Evolutionary conservation across 768 basidiomycete genomes (phyloP).

Genomic region (Pisolithus orientalis): DNA sequence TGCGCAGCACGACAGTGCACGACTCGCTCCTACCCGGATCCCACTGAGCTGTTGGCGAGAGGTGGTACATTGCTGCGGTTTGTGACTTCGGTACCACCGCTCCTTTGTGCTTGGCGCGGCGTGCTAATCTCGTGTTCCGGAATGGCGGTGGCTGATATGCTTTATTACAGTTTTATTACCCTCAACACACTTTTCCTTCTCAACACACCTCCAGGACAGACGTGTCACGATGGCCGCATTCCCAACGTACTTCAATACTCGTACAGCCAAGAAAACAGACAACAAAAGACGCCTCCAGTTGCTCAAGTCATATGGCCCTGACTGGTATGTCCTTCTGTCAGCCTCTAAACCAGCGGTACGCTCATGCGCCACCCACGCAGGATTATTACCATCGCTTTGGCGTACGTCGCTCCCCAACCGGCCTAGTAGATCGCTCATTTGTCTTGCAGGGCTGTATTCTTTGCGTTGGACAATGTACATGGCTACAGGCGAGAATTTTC

Average conservation of each 20-base stretch:
- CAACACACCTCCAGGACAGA: neutral
- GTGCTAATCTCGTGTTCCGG: too few species aligned
- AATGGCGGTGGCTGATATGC: too few species aligned
- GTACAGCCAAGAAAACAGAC: slow-evolving; percentile 14
- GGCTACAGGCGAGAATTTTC: slow-evolving; percentile 80
- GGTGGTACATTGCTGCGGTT: slow-evolving; percentile 9
- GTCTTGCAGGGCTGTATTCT: slow-evolving; percentile 48
- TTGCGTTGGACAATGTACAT: slow-evolving; percentile 54
- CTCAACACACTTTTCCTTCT: neutral
- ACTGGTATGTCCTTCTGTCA: slow-evolving; percentile 50
- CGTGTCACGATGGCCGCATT: slow-evolving; percentile 11
- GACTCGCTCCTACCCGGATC: slow-evolving; percentile 36
- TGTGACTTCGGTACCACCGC: neutral
- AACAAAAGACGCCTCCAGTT: slow-evolving; percentile 33
- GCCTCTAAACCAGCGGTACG: neutral
- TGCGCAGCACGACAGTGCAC: slow-evolving; percentile 1
- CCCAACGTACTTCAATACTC: neutral
- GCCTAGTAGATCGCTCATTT: neutral
- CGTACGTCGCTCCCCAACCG: slow-evolving; percentile 37
- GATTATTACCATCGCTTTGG: slow-evolving; percentile 59
- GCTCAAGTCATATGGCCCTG: slow-evolving; percentile 62
- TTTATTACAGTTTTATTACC: too few species aligned
- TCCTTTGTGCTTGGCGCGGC: too few species aligned
- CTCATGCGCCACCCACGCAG: slow-evolving; percentile 29
- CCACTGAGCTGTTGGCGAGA: slow-evolving; percentile 40